Evolutionary conservation across 768 basidiomycete species (phyloP), one percentile per base, ranked within the genome.

Genomic region (Leucosporidium creatinivorum): DNA sequence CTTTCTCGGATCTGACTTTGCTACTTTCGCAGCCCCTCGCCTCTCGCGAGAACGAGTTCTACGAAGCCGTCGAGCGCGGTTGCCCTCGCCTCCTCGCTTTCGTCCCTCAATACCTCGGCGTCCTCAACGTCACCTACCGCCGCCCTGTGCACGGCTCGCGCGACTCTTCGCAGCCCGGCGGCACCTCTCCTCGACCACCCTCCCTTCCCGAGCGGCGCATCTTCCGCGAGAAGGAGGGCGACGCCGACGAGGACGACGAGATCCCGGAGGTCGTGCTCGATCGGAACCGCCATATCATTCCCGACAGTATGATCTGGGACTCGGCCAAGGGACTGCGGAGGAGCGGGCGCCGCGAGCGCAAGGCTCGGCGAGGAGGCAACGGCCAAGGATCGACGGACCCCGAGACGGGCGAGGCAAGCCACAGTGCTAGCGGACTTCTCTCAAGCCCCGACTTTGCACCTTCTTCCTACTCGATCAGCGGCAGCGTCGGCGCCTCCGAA

Each of bases 61-160:
- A 99, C 77, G 96, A 99, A 77, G 85, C 93, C 2, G 92, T 98
- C 39, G 96, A 99, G 77, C 84, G 87, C 31, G 90, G 92, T 75
- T 90, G 91, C 0, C 94, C 96, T 0, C 92, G 91, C 6, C 82
- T 99, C 13, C 83, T 98, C 6, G 88, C 85, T 19, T 99, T 91
- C 75, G 96, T 97, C 67, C 96, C 96, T n/a, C 87, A 93, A 54
- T 99, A 99, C 78, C 83, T 99, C 21, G 96, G 96, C 28, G 96
- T 99, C 63, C 96, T 99, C 92, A 84, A 98, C 51, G 94, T 99
- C 74, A 94, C 88, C 61, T 98, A 98, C 76, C 86, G 96, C 30
- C 85, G 88, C 19, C 25, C 78, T 77, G 66, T 57, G 76, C 8
- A 69, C 74, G n/a, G 60, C 26, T 54, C 61, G 23, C 69, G 69